These are phyloP conservation scores for Diphasiastrum complanatum DNA, from an alignment of 83 land plant genomes.

Conservation along the genomic window DNA sequence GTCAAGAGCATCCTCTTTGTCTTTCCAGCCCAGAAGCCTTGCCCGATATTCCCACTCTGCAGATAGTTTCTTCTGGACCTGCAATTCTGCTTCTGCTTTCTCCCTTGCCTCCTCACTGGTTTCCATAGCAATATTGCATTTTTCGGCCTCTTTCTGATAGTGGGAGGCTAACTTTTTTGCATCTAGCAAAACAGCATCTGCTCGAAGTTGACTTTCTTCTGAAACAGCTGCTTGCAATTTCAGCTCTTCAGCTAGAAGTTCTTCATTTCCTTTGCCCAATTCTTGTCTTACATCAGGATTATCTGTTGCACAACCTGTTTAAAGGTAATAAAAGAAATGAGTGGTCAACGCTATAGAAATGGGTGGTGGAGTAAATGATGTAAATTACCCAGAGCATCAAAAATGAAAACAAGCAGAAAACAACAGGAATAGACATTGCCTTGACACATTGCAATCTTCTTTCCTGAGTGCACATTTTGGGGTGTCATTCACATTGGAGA, in stretches of 20 bases:
- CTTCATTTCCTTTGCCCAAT: conserved; percentile 57
- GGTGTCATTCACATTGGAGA: too few species aligned
- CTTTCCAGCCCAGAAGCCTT: conserved; percentile 51
- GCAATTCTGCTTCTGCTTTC: conserved; percentile 45
- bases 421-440: too few species aligned
- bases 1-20: too few species aligned
- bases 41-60: conserved; percentile 58
- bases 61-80: conserved; percentile 48
- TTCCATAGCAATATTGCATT: conserved; percentile 65
- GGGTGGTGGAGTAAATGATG: too few species aligned
- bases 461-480: too few species aligned
- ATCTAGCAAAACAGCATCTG: conserved; percentile 46
- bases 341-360: too few species aligned
- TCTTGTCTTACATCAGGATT: conserved; percentile 57
- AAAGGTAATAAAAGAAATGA: too few species aligned
- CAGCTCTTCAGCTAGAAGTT: conserved; percentile 63
- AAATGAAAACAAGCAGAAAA: too few species aligned
- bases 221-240: conserved; percentile 57
- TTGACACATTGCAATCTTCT: too few species aligned
- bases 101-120: conserved; percentile 69
- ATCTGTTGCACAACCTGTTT: conserved; percentile 63
- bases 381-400: too few species aligned
- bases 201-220: conserved; percentile 49
- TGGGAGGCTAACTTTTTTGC: conserved; percentile 54
- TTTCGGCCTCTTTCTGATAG: conserved; percentile 67